Evolutionary conservation across 2,329 filamentous ascomycete genomes (phyloP).

Genomic region (Clarireedia paspali): DNA sequence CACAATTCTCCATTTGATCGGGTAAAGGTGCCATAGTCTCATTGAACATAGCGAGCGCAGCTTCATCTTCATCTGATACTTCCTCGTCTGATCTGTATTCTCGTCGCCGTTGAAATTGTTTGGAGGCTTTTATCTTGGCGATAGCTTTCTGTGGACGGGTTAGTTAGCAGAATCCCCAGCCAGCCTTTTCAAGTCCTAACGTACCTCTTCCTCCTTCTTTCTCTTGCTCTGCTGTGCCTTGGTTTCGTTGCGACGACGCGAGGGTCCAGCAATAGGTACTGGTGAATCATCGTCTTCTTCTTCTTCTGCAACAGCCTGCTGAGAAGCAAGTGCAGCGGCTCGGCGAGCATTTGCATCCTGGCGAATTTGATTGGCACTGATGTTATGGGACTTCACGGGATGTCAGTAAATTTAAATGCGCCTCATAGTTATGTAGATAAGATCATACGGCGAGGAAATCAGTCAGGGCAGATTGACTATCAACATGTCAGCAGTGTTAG

Average conservation of each 20-base stretch:
- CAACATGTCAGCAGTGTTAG: background rate
- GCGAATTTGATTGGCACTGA: constrained; percentile 52
- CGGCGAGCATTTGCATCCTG: constrained; percentile 41
- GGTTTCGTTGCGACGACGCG: constrained; percentile 20
- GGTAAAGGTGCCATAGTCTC: constrained; percentile 33
- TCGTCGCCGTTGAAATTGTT: constrained; percentile 44
- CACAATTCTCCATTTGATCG: constrained; percentile 85
- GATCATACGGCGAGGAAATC: constrained; percentile 55
- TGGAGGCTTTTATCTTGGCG: constrained; percentile 55
- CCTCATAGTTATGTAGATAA: background rate
- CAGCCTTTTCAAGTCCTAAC: too few relatives aligned
- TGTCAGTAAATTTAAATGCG: background rate
- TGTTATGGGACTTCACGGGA: constrained; percentile 58
- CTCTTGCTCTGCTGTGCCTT: constrained; percentile 26
- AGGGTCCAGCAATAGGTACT: constrained; percentile 20
- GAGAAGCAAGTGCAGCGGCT: constrained; percentile 31
- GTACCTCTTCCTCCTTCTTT: constrained; percentile 35
- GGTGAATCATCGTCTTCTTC: constrained; percentile 29
- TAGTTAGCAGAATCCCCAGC: background rate
- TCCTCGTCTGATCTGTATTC: constrained; percentile 37
- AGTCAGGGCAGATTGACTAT: constrained; percentile 56
- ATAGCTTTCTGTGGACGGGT: constrained; percentile 38
- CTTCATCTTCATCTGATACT: constrained; percentile 39
- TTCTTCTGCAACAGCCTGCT: constrained; percentile 22
- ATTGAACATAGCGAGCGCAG: constrained; percentile 42